Base-by-base conservation (phyloP, 176 grass and related monocot species). In the Phragmites australis region DNA sequence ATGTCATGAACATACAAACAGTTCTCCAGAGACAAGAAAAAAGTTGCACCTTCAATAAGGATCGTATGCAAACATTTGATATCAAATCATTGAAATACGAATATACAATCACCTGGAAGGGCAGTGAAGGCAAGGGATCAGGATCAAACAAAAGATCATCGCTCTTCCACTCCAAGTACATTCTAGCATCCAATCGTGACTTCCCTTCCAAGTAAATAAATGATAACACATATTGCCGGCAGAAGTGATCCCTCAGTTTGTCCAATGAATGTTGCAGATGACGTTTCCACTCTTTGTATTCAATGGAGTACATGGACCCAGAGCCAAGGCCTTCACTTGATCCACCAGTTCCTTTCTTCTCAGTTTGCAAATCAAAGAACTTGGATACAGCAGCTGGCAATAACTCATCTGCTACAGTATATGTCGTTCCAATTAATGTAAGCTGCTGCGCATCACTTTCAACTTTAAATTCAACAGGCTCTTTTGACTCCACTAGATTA, bases 121-220 rank as follows among this genome's bases (percentile, higher is more conserved):
- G 92, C 72, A 87, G 88, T 25, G 96, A 99, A 27, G 96, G 96
- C 40, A 94, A 83, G 78, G 90, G 82, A 57, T 89, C 92, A n/a
- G 67, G 56, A 75, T 92, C 89, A 88, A 86, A 97, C 72, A 82
- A 85, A 81, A 94, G 88, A 91, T 98, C 96, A 55, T 93, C 82
- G 0, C 66, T 85, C 77, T 94, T 91, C 18, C 34, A 72, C 61
- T 87, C 89, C 92, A 98, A 89, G 72, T 98, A 98, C 86, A 94
- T 98, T 83, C 81, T 91, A 86, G 90, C 88, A 91, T 98, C 96
- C 77, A 98, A 85, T 66, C 88, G 89, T 51, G 96, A 91, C 68
- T 98, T 90, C 71, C 92, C 96, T 93, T 98, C 96, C 56, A 93
- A 80, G 83, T 98, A 98, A 82, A 98, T 94, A 85, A 98, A 98